Base-by-base conservation (phyloP, 2,329 filamentous ascomycete species). In the Hypoxylon rubiginosum region DNA sequence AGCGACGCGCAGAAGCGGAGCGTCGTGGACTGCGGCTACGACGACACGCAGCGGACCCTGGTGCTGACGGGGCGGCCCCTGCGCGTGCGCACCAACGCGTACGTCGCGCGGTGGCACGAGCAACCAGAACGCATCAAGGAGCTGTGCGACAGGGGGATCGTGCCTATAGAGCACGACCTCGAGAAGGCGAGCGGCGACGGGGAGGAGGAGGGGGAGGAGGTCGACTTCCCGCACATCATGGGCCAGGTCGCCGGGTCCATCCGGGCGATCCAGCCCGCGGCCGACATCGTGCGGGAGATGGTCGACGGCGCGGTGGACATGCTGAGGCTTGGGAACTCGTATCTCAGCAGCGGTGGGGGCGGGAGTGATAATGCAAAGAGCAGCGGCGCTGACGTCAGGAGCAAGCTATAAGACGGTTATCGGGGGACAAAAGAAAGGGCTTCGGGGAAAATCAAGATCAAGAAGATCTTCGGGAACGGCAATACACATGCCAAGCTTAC, bases 151-250 rank as follows among this genome's bases (percentile, higher is more conserved):
- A 83, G 85, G 71, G 95, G 95, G 0, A 81, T 97, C 30, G 90
- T 97, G 66, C 95, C 95, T 0, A 83, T 97, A 68, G 88, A 91
- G 80, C 85, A 92, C 75, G 95, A 98, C 76, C 83, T 97, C 74
- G 92, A 97, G 58, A 92, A 91, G 90, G 89, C 62, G 93, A 97
- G n/a, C n/a, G n/a, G n/a, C n/a, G n/a, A n/a, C n/a, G n/a, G n/a
- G n/a, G n/a, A n/a, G n/a, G n/a, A n/a, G n/a, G n/a, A n/a, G n/a
- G n/a, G n/a, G 53, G 83, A 90, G 59, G 93, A 97, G 43, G 83
- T 97, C 11, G 95, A 97, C 75, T 83, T 92, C 60, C 95, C 95
- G 11, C 94, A 95, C 79, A 77, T 97, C 75, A 97, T 97, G 95
- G 95, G 95, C 0, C 93, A 97, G 82, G 94, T 97, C 8, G 92